Evolutionary conservation across 495 filamentous ascomycete species (phyloP).

Genomic region (Penicillium crystallinum): DNA sequence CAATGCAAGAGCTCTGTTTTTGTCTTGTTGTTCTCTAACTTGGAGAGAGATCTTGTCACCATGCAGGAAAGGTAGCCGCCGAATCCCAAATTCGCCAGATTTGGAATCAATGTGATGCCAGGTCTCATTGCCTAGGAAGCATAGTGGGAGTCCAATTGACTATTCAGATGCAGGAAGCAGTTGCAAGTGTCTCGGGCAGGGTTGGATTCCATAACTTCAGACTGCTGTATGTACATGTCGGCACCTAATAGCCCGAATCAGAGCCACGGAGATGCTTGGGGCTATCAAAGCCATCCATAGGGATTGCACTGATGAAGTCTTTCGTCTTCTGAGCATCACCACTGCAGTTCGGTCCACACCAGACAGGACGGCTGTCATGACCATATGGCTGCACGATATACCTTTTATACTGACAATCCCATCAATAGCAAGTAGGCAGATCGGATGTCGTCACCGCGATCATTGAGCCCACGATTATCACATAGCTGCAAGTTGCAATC

Average conservation of each 20-base stretch:
- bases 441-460: conserved; percentile 12
- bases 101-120: no score
- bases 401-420: conserved; percentile 9
- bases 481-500: conserved; percentile 21
- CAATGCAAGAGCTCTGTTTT: background rate
- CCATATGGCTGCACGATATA: conserved; percentile 25
- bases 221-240: no score
- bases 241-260: conserved; percentile 11
- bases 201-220: no score
- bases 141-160: no score
- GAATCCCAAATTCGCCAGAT: no score
- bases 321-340: conserved; percentile 14
- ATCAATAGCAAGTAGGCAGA: conserved; percentile 20
- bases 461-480: conserved; percentile 18
- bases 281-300: conserved; percentile 19
- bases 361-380: conserved; percentile 20
- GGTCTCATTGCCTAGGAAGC: no score
- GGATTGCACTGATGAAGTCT: conserved; percentile 18
- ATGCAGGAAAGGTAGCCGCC: no score
- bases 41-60: no score
- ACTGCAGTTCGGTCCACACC: conserved; percentile 23
- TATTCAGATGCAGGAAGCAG: no score
- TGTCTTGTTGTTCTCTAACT: no score
- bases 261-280: conserved; percentile 16
- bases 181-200: no score